Evolutionary conservation across 306 rosid genomes (phyloP).

Genomic region (Cucurbita moschata): DNA sequence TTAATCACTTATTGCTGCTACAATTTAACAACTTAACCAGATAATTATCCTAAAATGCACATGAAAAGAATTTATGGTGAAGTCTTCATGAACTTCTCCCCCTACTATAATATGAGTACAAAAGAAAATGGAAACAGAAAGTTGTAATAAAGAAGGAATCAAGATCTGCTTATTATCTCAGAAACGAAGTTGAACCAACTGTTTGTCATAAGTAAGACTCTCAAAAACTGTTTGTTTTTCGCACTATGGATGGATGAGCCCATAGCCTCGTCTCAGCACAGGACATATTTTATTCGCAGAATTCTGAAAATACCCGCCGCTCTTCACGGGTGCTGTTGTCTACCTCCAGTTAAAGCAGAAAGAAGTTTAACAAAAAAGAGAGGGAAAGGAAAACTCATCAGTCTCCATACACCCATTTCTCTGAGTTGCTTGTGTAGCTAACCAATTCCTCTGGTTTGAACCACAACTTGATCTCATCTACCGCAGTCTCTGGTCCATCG

Average conservation of each 20-base stretch:
- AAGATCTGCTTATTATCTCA: background rate
- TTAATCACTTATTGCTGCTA: no score
- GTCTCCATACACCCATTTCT: conserved; percentile 80
- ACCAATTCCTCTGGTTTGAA: conserved; percentile 81
- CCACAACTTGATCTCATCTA: conserved; percentile 81
- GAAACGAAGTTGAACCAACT: background rate
- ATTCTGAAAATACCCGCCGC: conserved; percentile 2
- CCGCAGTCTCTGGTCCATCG: conserved; percentile 88
- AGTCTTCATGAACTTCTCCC: background rate
- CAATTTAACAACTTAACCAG: no score
- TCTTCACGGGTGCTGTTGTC: background rate
- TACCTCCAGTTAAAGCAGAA: background rate
- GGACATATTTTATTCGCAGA: background rate
- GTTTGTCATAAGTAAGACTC: background rate
- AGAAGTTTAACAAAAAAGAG: background rate
- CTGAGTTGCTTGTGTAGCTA: conserved; percentile 66
- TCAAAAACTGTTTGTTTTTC: background rate
- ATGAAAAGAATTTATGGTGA: background rate
- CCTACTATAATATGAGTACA: background rate
- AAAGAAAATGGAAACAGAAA: background rate
- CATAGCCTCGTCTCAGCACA: background rate
- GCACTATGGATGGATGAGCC: background rate
- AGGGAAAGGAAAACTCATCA: conserved; percentile 11
- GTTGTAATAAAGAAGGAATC: background rate
- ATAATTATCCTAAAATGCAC: no score